phyloP scores from a whole-genome alignment of 163 green algal species.

The Volvox carteri region DNA sequence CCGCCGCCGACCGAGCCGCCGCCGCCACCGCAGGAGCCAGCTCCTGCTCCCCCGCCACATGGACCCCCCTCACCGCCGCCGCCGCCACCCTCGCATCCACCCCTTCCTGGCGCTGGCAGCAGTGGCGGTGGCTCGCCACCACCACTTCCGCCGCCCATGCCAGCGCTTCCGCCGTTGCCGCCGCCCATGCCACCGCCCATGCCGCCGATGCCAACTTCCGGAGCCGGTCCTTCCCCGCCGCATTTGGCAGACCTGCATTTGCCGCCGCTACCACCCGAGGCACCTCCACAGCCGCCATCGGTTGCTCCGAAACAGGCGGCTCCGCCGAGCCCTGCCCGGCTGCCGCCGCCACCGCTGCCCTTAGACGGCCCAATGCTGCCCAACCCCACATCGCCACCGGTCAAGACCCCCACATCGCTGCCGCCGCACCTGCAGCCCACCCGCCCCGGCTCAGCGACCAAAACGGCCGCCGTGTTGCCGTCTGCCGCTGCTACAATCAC shows the following conservation, averaged over 20 bases:
- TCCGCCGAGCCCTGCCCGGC: not conserved
- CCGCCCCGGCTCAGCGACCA: not conserved
- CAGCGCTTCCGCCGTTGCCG: not conserved
- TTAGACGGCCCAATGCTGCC: not conserved
- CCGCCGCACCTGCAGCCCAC: constrained; percentile 37
- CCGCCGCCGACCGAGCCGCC: not conserved
- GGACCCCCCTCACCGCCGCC: not conserved
- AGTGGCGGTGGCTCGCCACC: constrained; percentile 26
- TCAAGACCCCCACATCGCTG: not conserved
- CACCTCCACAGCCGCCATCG: not conserved
- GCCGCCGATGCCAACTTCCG: constrained; percentile 15
- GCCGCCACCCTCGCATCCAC: constrained; percentile 6
- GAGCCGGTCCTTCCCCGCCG: constrained; percentile 13
- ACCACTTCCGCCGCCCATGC: not conserved
- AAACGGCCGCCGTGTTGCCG: not conserved
- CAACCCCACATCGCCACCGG: not conserved
- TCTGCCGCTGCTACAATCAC: too few relatives aligned
- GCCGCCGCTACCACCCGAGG: constrained; percentile 4
- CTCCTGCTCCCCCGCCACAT: not conserved
- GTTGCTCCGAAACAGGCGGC: not conserved
- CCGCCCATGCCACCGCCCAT: not conserved
- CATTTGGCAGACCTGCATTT: not conserved
- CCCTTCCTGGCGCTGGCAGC: not conserved
- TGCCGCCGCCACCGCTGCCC: not conserved
- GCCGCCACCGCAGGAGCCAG: not conserved